phyloP scores from a whole-genome alignment of 2,329 filamentous ascomycete species.

The Fusarium temperatum region DNA sequence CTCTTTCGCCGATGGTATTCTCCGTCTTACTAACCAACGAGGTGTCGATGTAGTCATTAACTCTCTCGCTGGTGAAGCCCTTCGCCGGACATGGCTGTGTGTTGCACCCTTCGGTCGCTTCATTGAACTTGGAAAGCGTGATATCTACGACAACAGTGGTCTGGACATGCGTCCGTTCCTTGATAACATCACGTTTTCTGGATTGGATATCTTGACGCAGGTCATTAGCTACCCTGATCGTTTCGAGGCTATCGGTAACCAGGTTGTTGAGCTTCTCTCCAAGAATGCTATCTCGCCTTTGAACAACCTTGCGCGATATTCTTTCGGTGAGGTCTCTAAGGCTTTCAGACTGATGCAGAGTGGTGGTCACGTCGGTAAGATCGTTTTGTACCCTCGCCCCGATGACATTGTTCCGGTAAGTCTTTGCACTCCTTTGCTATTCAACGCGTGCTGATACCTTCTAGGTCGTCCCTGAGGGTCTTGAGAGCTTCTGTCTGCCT shows the following conservation, averaged over 20 bases:
- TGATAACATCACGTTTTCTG: neutral
- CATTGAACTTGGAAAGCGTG: constrained; percentile 48
- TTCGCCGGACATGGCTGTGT: constrained; percentile 49
- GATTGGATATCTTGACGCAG: neutral
- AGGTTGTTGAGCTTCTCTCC: neutral
- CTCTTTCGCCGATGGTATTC: neutral
- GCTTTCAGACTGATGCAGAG: constrained; percentile 34
- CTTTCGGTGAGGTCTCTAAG: constrained; percentile 13
- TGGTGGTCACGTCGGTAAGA: constrained; percentile 28
- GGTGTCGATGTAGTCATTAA: constrained; percentile 51
- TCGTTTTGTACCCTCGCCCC: neutral
- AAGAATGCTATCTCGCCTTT: constrained; percentile 15
- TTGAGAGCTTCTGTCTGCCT: neutral
- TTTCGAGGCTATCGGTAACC: neutral
- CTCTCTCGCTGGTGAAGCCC: constrained; percentile 44
- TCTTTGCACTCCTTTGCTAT: no score
- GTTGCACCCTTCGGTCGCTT: neutral
- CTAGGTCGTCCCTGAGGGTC: neutral
- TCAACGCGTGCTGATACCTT: neutral
- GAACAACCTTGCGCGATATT: neutral
- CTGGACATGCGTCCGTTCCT: neutral
- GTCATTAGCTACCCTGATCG: neutral
- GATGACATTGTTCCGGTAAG: neutral
- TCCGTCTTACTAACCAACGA: neutral
- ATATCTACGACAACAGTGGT: neutral